Base-by-base conservation (phyloP, 805 yeast species). In the Kuraishia piskuri region DNA sequence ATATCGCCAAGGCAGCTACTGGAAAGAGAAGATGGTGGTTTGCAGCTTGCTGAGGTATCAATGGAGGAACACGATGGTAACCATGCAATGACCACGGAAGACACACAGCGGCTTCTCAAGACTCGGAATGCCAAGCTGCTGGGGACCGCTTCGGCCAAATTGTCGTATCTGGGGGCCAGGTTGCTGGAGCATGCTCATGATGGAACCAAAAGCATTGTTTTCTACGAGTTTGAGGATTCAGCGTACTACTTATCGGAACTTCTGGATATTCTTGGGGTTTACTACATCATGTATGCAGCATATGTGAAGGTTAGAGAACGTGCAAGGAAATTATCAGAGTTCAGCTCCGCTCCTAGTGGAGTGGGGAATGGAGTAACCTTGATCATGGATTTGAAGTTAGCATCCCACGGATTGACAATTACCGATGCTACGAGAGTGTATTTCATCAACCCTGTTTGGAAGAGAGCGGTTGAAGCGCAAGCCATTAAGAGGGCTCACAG, bases 401-500 rank as follows among this genome's bases (percentile, higher is more conserved):
- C 90, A 0, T 73, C 90, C 0, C 88, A 83, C 67, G 90, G 90
- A 0, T 63, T 85, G 47, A 84, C 87, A 0, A 82, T 85, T 7
- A 78, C 82, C 20, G 74, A 83, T 0, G 90, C 90, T 2, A 82
- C 89, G 0, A 71, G 82, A 52, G 87, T 85, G 1, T 85, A 82
- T 60, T 84, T 85, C 62, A 70, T 84, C n/a, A 83, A 77, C 58
- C 90, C 90, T 1, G 84, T 85, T 1, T 85, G 90, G 90, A 79
- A 76, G 57, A 73, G 81, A 53, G 76, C 86, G 0, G 71, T 80
- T 20, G 90, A 85, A 62, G 90, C 90, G 0, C 90, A 85, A 60
- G 90, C 90, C 0, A 83, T 85, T 50, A 84, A 86, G 58, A 77
- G 91, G 69, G 86, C 90, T 0, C 91, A 85, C 66, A 75, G 90